Percentiles rank a stretch among this genome's conserved stretches.
Evolutionary conservation across 306 rosid genomes (phyloP).

Genomic region (Fragaria nilgerrensis): DNA sequence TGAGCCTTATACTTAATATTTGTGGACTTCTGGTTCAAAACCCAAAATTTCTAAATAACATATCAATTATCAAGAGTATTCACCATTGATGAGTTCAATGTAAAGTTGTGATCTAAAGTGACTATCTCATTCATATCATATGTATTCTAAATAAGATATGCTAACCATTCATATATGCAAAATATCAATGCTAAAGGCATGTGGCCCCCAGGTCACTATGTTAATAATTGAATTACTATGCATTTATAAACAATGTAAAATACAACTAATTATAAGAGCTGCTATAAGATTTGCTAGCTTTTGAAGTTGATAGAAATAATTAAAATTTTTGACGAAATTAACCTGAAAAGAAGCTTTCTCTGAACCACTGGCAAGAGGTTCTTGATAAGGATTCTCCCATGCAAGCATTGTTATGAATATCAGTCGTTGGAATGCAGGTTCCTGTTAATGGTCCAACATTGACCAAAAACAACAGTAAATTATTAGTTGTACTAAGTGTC

Average conservation of each 20-base stretch:
- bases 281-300: neutral
- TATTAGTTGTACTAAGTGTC: neutral
- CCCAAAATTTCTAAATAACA: neutral
- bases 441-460: conserved; percentile 45
- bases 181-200: neutral
- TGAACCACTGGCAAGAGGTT: conserved; percentile 38
- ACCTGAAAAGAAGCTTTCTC: conserved; percentile 86
- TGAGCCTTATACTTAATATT: neutral
- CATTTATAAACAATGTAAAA: neutral
- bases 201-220: neutral
- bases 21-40: neutral
- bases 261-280: neutral
- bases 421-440: conserved; percentile 89
- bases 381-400: conserved; percentile 83
- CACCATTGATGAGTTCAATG: neutral
- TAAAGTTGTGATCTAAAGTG: neutral
- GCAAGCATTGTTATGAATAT: conserved; percentile 93
- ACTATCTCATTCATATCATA: neutral
- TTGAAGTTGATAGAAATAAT: neutral
- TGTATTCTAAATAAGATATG: neutral
- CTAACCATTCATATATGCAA: neutral
- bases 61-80: neutral
- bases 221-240: neutral
- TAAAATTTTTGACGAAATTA: conserved; percentile 2
- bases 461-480: conserved; percentile 20